These are phyloP conservation scores for Torulaspora gathmanii DNA, from an alignment of 805 yeast species.

Conservation along the genomic window DNA sequence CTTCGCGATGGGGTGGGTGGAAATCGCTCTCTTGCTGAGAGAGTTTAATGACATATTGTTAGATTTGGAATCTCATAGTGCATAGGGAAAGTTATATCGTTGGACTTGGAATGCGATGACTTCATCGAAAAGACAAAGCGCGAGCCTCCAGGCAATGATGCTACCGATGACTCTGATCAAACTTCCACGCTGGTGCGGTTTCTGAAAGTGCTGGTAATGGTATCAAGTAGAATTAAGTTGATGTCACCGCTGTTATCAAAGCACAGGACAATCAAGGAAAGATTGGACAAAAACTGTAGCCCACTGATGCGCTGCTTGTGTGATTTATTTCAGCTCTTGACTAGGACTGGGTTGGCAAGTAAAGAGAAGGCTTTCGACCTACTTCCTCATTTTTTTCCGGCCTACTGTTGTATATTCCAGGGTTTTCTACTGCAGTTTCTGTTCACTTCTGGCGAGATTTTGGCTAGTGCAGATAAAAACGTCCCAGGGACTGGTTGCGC, in stretches of 20 bases:
- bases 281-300: conserved; percentile 14
- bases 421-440: conserved; percentile 14
- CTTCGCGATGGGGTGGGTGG: conserved; percentile 14
- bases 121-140: conserved; percentile 9
- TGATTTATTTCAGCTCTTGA: conserved; percentile 7
- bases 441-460: conserved; percentile 8
- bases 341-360: conserved; percentile 5
- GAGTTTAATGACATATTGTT: conserved; percentile 11
- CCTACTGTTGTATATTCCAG: conserved; percentile 15
- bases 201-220: conserved; percentile 12
- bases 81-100: conserved; percentile 10
- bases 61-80: conserved; percentile 6
- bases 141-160: not conserved
- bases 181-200: conserved; percentile 3
- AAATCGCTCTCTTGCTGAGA: conserved; percentile 11
- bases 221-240: conserved; percentile 10
- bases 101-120: conserved; percentile 11
- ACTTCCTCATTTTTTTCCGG: conserved; percentile 13
- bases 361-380: conserved; percentile 2
- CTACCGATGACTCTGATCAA: not conserved
- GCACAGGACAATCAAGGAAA: conserved; percentile 8
- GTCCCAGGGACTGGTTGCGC: not conserved
- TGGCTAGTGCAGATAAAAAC: not conserved
- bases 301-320: conserved; percentile 5
- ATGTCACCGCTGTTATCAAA: conserved; percentile 11